A percentile compares a stretch with the other conserved stretches of the same genome.
These are phyloP conservation scores for Trypanosoma grayi DNA, from an alignment of 208 protist species.

Conservation along the genomic window DNA sequence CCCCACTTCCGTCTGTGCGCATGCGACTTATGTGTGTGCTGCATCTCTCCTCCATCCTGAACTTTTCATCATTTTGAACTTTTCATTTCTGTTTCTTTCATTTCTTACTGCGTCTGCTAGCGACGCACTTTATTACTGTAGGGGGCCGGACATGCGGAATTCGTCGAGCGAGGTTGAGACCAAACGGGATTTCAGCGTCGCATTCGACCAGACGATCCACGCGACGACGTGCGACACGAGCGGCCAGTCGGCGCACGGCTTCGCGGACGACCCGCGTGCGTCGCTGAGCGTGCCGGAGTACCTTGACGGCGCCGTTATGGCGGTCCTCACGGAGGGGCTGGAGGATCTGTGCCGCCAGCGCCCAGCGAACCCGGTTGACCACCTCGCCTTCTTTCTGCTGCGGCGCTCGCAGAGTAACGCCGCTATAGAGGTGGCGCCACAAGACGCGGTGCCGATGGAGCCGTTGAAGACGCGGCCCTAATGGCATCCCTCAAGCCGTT, in stretches of 20 bases:
- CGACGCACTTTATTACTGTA: background rate
- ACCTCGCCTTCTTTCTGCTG: constrained; percentile 86
- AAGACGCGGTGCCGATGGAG: constrained; percentile 39
- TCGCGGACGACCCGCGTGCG: background rate
- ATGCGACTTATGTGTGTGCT: too few species aligned
- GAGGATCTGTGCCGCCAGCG: constrained; percentile 83
- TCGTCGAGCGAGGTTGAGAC: too few species aligned
- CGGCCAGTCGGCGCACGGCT: background rate
- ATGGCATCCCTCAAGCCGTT: too few species aligned
- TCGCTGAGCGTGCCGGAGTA: constrained; percentile 63
- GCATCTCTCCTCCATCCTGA: too few species aligned
- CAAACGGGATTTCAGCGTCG: background rate
- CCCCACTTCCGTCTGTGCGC: too few species aligned
- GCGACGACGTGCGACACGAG: background rate
- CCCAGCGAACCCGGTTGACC: constrained; percentile 92
- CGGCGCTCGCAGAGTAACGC: constrained; percentile 68
- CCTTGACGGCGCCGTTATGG: constrained; percentile 86
- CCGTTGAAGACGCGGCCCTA: background rate
- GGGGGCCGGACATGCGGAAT: too few species aligned
- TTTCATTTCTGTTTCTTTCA: background rate
- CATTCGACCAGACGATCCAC: background rate
- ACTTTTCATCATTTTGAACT: background rate
- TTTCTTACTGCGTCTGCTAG: background rate
- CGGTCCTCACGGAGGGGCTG: constrained; percentile 79
- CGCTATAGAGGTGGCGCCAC: constrained; percentile 64